phyloP scores from a whole-genome alignment of 768 basidiomycete species.

The Rhodosporidiobolus sp. region DNA sequence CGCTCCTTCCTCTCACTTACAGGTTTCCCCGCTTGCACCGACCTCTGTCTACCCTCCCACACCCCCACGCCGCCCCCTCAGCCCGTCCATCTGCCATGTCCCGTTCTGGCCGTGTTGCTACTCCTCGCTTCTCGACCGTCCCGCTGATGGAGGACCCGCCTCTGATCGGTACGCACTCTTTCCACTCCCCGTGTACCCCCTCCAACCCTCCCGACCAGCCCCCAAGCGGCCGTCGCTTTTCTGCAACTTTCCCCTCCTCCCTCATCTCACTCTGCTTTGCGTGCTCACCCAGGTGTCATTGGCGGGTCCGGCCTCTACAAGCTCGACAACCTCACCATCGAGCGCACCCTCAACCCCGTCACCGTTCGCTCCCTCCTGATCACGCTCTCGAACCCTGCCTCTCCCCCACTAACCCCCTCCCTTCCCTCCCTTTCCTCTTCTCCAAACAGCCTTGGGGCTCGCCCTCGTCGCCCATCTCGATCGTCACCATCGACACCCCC shows the following conservation, averaged over 20 bases:
- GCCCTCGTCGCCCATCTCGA: slow-evolving; percentile 87
- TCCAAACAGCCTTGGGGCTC: slow-evolving; percentile 78
- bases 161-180: slow-evolving; percentile 18
- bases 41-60: not conserved
- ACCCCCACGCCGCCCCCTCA: not conserved
- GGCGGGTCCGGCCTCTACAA: slow-evolving; percentile 69
- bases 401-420: not conserved
- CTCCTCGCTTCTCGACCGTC: not conserved
- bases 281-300: slow-evolving; percentile 33
- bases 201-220: no score
- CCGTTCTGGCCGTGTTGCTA: not conserved
- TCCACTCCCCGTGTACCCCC: no score
- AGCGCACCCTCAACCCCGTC: slow-evolving; percentile 71
- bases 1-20: not conserved
- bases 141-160: slow-evolving; percentile 35
- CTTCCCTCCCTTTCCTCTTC: not conserved
- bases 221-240: no score
- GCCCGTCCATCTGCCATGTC: no score
- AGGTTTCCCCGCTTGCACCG: not conserved
- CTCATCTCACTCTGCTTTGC: not conserved
- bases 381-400: not conserved
- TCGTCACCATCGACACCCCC: slow-evolving; percentile 79
- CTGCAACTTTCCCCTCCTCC: not conserved
- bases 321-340: slow-evolving; percentile 79
- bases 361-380: slow-evolving; percentile 58